Base-by-base conservation (phyloP, 208 protist species). In the Porcisia hertigi region DNA sequence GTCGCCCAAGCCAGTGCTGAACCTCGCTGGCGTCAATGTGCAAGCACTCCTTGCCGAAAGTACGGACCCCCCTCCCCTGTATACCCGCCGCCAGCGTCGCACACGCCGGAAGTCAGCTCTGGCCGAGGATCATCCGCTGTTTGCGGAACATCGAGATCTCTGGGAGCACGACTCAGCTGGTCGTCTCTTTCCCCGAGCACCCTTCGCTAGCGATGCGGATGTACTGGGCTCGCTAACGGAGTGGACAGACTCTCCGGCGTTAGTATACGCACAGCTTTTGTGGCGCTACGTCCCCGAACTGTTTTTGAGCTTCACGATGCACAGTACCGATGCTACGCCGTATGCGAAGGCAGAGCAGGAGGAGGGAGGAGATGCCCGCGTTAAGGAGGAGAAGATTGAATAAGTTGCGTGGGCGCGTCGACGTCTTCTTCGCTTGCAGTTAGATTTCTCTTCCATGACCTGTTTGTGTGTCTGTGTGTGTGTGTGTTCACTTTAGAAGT, bases 241-340 rank as follows among this genome's bases (percentile, higher is more conserved):
- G 71, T 97, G 90, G 89, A 79, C 60, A 1, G 86, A 92, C 62
- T 83, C 85, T 5, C 77, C 87, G 2, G 47, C 84, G 34, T 81
- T 94, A 30, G 77, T 95, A 18, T 97, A 93, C 71, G 88, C 92
- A n/a, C 66, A 82, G 8, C 81, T 95, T 34, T 66, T 97, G 67
- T 97, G 92, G 91, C 88, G 88, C 49, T 93, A 92, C 80, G 75
- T 86, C 5, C 88, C 88, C 3, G 69, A 86, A 18, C 84, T 83
- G 16, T 86, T 92, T 54, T 47, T 96, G 41, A 59, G 53, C 0
- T 36, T 66, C 18, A 73, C 78, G 18, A 82, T 77, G 67, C 55
- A 53, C 30, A 72, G 71, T 34, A 34, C 14, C 20, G 69, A 59
- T 20, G 25, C 53, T 7, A 47, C 69, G 41, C 63, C 9, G 63